Evolutionary conservation across 306 rosid species (phyloP).

Genomic region (Lupinus albus): DNA sequence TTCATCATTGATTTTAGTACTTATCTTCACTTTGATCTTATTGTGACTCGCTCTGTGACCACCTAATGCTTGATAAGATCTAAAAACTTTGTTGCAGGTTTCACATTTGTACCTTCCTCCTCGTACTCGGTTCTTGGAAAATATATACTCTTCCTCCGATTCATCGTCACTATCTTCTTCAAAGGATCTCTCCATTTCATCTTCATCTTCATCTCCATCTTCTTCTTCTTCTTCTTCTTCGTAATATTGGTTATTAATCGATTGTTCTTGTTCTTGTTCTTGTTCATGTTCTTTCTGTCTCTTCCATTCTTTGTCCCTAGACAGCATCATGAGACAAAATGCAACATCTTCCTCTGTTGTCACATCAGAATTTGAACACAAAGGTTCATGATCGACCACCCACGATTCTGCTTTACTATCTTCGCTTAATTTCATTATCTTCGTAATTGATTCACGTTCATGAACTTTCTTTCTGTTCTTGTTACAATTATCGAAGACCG

Average conservation of each 20-base stretch:
- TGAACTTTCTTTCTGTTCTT: background rate
- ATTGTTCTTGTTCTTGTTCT: background rate
- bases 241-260: background rate
- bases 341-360: slow-evolving; percentile 83
- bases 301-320: slow-evolving; percentile 81
- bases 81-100: slow-evolving; percentile 75
- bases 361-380: slow-evolving; percentile 71
- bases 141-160: slow-evolving; percentile 53
- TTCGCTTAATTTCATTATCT: slow-evolving; percentile 38
- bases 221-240: slow-evolving; percentile 8
- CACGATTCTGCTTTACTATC: slow-evolving; percentile 46
- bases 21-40: slow-evolving; percentile 53
- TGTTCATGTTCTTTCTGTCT: slow-evolving; percentile 6
- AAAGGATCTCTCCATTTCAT: slow-evolving; percentile 40
- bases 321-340: slow-evolving; percentile 79
- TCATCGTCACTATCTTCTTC: slow-evolving; percentile 47
- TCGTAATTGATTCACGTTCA: slow-evolving; percentile 24
- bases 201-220: background rate
- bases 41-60: slow-evolving; percentile 97
- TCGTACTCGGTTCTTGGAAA: slow-evolving; percentile 34
- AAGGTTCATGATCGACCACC: slow-evolving; percentile 57
- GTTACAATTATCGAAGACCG: slow-evolving; percentile 10
- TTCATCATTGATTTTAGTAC: background rate
- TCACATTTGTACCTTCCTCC: slow-evolving; percentile 84
- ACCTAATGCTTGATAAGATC: slow-evolving; percentile 90